Percentiles rank a stretch among this genome's conserved stretches.
Evolutionary conservation across 352 stramenopile genomes (phyloP).

Genomic region (Globisporangium carolinianum): DNA sequence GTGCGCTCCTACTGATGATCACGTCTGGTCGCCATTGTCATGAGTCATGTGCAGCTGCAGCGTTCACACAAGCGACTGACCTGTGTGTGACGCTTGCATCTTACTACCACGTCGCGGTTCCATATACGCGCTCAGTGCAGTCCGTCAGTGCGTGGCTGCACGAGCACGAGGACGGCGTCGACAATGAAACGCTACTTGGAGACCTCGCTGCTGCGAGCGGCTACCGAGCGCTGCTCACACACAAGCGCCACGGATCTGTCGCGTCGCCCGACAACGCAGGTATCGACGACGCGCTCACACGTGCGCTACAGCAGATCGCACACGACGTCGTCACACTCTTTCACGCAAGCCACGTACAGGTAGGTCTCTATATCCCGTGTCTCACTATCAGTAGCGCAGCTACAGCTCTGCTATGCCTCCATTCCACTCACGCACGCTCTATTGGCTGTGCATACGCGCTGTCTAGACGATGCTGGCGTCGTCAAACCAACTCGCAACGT

Average conservation of each 20-base stretch:
- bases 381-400: neutral
- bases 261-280: neutral
- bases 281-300: conserved; percentile 1
- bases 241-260: neutral
- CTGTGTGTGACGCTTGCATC: neutral
- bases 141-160: conserved; percentile 17
- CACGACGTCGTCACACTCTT: conserved; percentile 5
- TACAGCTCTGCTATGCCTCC: neutral
- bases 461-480: conserved; percentile 5
- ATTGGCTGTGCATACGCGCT: too few relatives aligned
- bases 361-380: neutral
- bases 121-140: conserved; percentile 17
- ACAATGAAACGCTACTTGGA: conserved; percentile 1
- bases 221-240: neutral
- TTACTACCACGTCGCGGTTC: too few relatives aligned
- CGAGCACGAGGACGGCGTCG: conserved; percentile 2
- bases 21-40: too few relatives aligned
- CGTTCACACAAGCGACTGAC: neutral
- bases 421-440: neutral
- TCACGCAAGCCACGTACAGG: conserved; percentile 5
- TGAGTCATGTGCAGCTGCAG: neutral
- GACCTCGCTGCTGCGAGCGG: too few relatives aligned
- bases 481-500: conserved; percentile 17
- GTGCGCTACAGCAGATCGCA: neutral
- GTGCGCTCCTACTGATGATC: neutral